Conservation (phyloP, 2,329 filamentous ascomycete genomes). For the Pseudogymnoascus sp. region DNA sequence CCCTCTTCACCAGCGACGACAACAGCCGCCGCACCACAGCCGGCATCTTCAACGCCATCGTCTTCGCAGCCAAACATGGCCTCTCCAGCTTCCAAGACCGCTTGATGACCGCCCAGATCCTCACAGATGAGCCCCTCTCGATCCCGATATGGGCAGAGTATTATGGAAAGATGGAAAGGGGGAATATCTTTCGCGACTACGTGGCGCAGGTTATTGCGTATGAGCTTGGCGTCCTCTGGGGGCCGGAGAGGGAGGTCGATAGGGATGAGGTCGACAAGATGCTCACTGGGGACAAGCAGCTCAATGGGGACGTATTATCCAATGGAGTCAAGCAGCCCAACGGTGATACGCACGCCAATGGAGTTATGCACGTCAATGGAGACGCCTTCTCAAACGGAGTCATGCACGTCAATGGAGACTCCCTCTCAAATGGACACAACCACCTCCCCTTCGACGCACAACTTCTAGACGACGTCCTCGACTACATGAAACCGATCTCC, state of each 20-base stretch:
- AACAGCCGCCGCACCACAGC: background rate
- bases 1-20: background rate
- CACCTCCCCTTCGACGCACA: background rate
- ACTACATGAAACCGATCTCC: background rate
- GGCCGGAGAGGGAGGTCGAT: background rate
- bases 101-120: background rate
- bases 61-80: background rate
- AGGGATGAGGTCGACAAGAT: background rate
- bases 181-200: background rate
- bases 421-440: background rate
- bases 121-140: background rate
- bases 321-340: background rate
- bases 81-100: background rate
- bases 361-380: background rate
- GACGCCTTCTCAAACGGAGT: no score
- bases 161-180: background rate
- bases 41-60: conserved; percentile 2
- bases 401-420: background rate
- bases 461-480: background rate
- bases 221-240: background rate
- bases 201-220: background rate
- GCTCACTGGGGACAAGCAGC: background rate
- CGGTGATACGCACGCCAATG: background rate
- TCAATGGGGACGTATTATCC: background rate
- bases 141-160: background rate